Evolutionary conservation across 2,329 filamentous ascomycete species (phyloP).

Genomic region (Incumbomyces lentus): DNA sequence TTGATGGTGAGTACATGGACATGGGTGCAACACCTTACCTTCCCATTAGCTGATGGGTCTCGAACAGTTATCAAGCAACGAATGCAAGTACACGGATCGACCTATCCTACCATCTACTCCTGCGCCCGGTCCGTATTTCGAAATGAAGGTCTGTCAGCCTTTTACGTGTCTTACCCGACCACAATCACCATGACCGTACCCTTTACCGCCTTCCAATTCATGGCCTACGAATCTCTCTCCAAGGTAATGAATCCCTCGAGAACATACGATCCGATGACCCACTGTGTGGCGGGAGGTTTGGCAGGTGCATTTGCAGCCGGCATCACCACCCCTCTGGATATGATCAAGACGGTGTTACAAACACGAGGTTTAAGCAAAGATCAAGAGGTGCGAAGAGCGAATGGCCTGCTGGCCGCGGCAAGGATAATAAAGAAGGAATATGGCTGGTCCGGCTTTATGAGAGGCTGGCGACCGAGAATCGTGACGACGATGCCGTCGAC

Average conservation of each 20-base stretch:
- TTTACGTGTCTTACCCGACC: conserved; percentile 97
- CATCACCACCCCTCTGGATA: conserved; percentile 90
- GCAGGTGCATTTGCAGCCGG: conserved; percentile 90
- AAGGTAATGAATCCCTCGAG: conserved; percentile 77
- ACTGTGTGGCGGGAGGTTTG: conserved; percentile 83
- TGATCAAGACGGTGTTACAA: conserved; percentile 95
- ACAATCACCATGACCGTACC: conserved; percentile 98
- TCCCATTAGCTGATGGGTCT: conserved; percentile 1
- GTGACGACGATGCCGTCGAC: conserved; percentile 98
- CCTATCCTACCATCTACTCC: conserved; percentile 74
- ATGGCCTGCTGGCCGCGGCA: conserved; percentile 68
- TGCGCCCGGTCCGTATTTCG: conserved; percentile 83
- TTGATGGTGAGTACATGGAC: conserved; percentile 70
- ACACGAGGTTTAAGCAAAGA: conserved; percentile 78
- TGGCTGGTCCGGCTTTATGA: conserved; percentile 80
- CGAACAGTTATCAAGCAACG: conserved; percentile 88
- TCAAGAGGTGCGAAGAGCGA: conserved; percentile 72
- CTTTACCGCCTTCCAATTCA: conserved; percentile 93
- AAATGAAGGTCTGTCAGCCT: conserved; percentile 77
- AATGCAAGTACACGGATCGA: conserved; percentile 97
- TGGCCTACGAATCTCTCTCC: conserved; percentile 93
- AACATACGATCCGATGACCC: conserved; percentile 79
- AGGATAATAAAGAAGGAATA: conserved; percentile 73
- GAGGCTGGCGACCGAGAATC: conserved; percentile 79
- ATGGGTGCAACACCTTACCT: conserved; percentile 8